Conservation (phyloP, 1,284 basidiomycete species). For the Ceratorhiza oryzae-sativae region DNA sequence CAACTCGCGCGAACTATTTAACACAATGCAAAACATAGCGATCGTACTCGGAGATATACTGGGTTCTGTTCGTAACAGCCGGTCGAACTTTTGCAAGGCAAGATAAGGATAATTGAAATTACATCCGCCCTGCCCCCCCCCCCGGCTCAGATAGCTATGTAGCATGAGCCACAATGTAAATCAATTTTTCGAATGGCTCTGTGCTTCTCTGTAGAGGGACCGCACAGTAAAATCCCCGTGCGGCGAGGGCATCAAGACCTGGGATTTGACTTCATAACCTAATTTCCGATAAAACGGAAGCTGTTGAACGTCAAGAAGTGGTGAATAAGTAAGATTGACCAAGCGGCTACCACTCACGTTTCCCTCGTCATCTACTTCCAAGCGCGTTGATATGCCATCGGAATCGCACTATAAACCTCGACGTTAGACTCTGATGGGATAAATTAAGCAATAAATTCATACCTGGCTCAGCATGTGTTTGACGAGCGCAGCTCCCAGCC, state of each 20-base stretch:
- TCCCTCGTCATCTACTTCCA: not conserved
- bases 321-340: not conserved
- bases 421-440: not conserved
- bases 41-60: too few species aligned
- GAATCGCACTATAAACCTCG: not conserved
- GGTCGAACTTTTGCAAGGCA: too few species aligned
- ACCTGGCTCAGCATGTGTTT: constrained; percentile 5
- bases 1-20: too few species aligned
- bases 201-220: constrained; percentile 21
- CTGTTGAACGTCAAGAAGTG: not conserved
- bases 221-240: constrained; percentile 13
- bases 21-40: too few species aligned
- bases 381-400: not conserved
- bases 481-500: constrained; percentile 3
- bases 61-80: too few species aligned
- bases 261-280: constrained; percentile 1
- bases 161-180: too few species aligned
- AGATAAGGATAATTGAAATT: too few species aligned
- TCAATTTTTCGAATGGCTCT: too few species aligned
- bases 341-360: constrained; percentile 6
- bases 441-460: not conserved
- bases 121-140: too few species aligned
- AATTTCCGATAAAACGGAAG: constrained; percentile 5
- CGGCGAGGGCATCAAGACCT: constrained; percentile 1
- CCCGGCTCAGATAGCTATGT: too few species aligned